Evolutionary conservation across 306 rosid genomes (phyloP).

Genomic region (Rosa rugosa): DNA sequence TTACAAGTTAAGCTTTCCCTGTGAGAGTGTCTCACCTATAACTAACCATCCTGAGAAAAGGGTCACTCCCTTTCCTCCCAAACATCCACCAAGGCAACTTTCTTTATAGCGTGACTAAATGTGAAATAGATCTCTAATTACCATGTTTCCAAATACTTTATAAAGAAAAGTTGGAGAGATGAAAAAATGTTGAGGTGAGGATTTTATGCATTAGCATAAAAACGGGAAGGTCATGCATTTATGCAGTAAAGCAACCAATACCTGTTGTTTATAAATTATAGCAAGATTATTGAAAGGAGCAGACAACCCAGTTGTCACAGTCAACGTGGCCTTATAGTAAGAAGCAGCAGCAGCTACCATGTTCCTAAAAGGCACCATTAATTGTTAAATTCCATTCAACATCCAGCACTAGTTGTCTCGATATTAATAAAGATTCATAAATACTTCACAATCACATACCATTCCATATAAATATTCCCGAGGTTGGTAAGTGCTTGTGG

Average conservation of each 20-base stretch:
- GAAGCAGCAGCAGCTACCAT: slow-evolving; percentile 94
- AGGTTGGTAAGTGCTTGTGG: slow-evolving; percentile 98
- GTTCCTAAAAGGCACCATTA: slow-evolving; percentile 50
- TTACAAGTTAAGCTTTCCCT: not conserved
- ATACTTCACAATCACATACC: slow-evolving; percentile 45
- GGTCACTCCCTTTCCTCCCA: not conserved
- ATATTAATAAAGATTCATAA: slow-evolving; percentile 6
- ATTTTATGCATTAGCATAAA: not conserved
- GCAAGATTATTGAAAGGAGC: slow-evolving; percentile 97
- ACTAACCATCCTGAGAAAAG: not conserved
- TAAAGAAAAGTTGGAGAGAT: not conserved
- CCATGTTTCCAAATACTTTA: not conserved
- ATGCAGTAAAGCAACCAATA: slow-evolving; percentile 14
- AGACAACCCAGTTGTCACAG: slow-evolving; percentile 90
- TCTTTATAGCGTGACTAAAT: not conserved
- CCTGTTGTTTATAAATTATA: slow-evolving; percentile 94
- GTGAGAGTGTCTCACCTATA: not conserved
- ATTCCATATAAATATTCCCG: slow-evolving; percentile 97
- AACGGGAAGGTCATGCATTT: not conserved
- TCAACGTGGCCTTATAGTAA: slow-evolving; percentile 88
- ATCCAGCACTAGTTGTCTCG: not conserved
- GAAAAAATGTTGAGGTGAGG: not conserved
- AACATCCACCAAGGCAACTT: not conserved
- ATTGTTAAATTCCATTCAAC: slow-evolving; percentile 1
- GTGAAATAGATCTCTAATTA: not conserved